Base-by-base conservation (phyloP, 176 grass and related monocot species). In the Melocanna baccifera region DNA sequence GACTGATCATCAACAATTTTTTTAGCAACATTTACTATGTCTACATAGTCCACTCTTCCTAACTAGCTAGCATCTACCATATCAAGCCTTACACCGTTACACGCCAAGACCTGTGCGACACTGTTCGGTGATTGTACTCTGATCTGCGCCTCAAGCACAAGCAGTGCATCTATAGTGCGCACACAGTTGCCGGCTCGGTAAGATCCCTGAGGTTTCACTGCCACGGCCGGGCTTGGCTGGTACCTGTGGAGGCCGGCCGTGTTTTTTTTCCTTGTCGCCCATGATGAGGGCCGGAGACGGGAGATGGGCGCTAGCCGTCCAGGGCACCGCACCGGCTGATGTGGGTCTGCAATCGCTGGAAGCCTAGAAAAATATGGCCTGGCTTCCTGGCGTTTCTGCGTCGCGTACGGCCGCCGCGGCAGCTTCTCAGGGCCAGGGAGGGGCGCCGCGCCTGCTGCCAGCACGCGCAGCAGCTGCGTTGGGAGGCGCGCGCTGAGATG, bases 211-310 rank as follows among this genome's bases (percentile, higher is more conserved):
- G 36, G 73, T 45, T 85, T 66, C 67, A 76, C 82, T 76, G 80
- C 67, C 9, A 9, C 36, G 9, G 22, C n/a, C 22, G n/a, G 50
- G 50, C 2, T 53, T 8, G 16, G 50, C 18, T 53, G 56, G 62
- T 6, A 15, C 29, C 29, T 1, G 30, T 0, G 62, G 13, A 46
- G 78, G 62, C 29, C 34, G 9, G 64, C 13, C 57, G 42, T 15
- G 52, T 8, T 73, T 77, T 76, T 73, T 83, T 32, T 30, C 29
- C 83, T 30, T 28, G 83, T 40, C 73, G 63, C 63, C 37, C 77
- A 85, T 77, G 83, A 85, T 85, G 73, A 64, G 50, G 29, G 73
- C 32, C 1, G 62, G 48, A 28, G 61, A 55, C 58, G 48, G 57
- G 40, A 16, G 28, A 7, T 4, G 2, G 12, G 58, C 9, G 19